A percentile compares a stretch with the other conserved stretches of the same genome.
phyloP scores from a whole-genome alignment of 2,329 filamentous ascomycete genomes.

The Sclerotinia spermophila region DNA sequence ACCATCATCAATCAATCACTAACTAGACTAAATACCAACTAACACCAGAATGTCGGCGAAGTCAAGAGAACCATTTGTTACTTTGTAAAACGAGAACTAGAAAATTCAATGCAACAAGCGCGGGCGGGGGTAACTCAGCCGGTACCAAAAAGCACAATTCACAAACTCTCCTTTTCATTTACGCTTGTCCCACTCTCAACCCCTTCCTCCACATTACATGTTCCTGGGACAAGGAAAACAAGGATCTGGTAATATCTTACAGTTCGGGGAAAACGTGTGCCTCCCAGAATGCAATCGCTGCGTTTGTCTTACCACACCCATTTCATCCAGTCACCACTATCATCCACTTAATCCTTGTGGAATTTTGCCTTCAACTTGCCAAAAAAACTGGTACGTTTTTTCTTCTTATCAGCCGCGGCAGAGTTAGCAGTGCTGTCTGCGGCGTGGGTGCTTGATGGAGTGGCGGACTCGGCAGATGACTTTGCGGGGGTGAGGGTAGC shows the following conservation, averaged over 20 bases:
- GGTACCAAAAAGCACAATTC: conserved; percentile 19
- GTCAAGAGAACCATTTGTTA: conserved; percentile 18
- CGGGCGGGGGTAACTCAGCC: conserved; percentile 20
- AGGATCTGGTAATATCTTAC: conserved; percentile 19
- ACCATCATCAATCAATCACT: conserved; percentile 12
- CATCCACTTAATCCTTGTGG: conserved; percentile 32
- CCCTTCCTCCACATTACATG: conserved; percentile 17
- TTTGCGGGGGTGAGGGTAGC: conserved; percentile 27
- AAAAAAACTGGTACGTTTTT: conserved; percentile 39
- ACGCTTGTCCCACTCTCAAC: conserved; percentile 10
- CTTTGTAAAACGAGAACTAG: conserved; percentile 20
- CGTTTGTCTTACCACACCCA: conserved; percentile 1
- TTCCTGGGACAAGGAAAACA: conserved; percentile 12
- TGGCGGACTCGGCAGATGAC: conserved; percentile 28
- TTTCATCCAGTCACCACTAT: conserved; percentile 6
- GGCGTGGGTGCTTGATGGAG: conserved; percentile 30
- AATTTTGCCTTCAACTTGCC: conserved; percentile 52
- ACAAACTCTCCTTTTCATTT: conserved; percentile 9
- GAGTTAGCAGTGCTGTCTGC: conserved; percentile 29
- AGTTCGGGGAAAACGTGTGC: conserved; percentile 16
- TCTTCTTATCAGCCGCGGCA: conserved; percentile 36
- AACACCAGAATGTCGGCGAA: conserved; percentile 18
- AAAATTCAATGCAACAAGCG: conserved; percentile 19
- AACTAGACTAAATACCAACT: conserved; percentile 15
- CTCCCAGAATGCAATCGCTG: conserved; percentile 15